phyloP scores from a whole-genome alignment of 345 rosid genomes.

The Luvunga scandens region DNA sequence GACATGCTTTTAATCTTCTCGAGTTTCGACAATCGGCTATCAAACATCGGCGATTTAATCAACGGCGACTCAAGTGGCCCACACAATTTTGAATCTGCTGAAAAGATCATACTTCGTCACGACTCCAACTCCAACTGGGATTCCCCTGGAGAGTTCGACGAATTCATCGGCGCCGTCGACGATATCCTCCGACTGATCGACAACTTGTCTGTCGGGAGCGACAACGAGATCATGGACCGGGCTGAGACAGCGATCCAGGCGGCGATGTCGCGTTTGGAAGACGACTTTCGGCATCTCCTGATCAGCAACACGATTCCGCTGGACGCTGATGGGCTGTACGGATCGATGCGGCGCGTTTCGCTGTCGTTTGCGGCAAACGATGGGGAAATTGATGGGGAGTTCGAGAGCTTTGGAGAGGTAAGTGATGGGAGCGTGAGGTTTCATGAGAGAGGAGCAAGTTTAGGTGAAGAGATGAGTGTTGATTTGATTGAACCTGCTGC shows the following conservation, averaged over 20 bases:
- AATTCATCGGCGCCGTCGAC: conserved; percentile 74
- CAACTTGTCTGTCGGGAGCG: conserved; percentile 44
- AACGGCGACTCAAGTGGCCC: conserved; percentile 26
- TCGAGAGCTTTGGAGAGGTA: conserved; percentile 67
- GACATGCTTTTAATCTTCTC: conserved; percentile 95
- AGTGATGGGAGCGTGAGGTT: conserved; percentile 55
- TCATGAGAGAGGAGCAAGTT: conserved; percentile 87
- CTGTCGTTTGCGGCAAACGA: conserved; percentile 54
- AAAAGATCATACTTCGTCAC: conserved; percentile 61
- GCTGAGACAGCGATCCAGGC: conserved; percentile 82
- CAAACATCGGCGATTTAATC: conserved; percentile 78
- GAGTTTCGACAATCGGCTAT: conserved; percentile 88
- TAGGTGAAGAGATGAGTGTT: conserved; percentile 72
- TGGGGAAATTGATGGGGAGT: conserved; percentile 66
- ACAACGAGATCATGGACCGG: conserved; percentile 59
- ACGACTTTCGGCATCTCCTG: conserved; percentile 81
- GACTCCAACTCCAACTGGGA: conserved; percentile 58
- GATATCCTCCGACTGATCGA: conserved; percentile 59
- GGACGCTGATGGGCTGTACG: conserved; percentile 66
- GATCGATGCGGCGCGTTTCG: conserved; percentile 79
- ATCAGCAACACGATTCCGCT: conserved; percentile 78
- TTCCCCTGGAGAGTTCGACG: conserved; percentile 59
- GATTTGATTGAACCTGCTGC: conserved; percentile 74
- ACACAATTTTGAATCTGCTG: conserved; percentile 60
- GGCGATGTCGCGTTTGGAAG: conserved; percentile 91